These are phyloP conservation scores for Verticillium zaregamsianum DNA, from an alignment of 2,329 filamentous ascomycete species.

Conservation along the genomic window DNA sequence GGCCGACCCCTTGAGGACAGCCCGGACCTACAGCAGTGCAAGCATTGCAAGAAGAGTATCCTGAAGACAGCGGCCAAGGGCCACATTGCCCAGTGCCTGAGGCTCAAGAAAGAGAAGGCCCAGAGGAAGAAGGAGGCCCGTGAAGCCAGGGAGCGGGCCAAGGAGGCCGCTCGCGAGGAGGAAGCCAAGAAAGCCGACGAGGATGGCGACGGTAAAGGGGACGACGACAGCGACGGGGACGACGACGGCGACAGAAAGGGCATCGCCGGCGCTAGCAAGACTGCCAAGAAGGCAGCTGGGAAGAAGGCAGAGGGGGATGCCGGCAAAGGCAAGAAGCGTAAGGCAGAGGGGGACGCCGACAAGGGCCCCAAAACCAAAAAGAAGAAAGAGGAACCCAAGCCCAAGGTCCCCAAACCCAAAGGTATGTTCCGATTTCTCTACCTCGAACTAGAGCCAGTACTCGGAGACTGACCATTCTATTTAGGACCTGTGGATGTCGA, in stretches of 20 bases:
- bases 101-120: conserved; percentile 78
- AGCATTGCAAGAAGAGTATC: conserved; percentile 89
- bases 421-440: conserved; percentile 36
- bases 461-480: conserved; percentile 1
- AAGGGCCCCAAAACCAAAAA: conserved; percentile 87
- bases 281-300: conserved; percentile 59
- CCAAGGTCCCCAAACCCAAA: conserved; percentile 80
- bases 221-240: conserved; percentile 42
- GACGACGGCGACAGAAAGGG: conserved; percentile 39
- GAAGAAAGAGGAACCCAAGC: conserved; percentile 89
- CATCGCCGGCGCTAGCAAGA: conserved; percentile 32
- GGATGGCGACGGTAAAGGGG: conserved; percentile 44
- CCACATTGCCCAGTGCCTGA: conserved; percentile 80
- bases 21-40: conserved; percentile 79
- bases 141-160: conserved; percentile 64
- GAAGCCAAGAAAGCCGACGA: conserved; percentile 49
- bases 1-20: conserved; percentile 78
- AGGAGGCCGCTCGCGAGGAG: conserved; percentile 55
- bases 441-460: neutral
- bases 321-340: conserved; percentile 69
- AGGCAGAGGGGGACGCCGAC: conserved; percentile 70
- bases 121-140: conserved; percentile 72
- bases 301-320: conserved; percentile 61
- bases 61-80: conserved; percentile 69
- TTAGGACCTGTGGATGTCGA: conserved; percentile 85